Base-by-base conservation (phyloP, 2,329 filamentous ascomycete species). In the Fusarium caatingaense region DNA sequence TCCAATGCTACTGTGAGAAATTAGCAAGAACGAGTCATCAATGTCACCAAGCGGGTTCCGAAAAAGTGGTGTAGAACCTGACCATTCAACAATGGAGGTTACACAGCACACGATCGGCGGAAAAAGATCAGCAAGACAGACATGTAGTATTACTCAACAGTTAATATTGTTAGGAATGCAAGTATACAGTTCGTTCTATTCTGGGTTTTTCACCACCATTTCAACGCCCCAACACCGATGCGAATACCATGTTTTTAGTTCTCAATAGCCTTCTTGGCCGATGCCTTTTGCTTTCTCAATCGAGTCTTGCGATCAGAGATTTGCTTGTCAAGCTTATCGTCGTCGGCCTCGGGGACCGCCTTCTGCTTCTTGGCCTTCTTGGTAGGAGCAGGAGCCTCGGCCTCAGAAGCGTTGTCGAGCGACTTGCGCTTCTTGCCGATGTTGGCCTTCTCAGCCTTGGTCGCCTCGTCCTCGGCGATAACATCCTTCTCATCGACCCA, bases 401-500 rank as follows among this genome's bases (percentile, higher is more conserved):
- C 75, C 77, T 83, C 84, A 74, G 84, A 84, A 28, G 64, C 67
- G 47, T 72, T 76, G 21, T 76, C 76, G 55, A 85, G 74, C 3
- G 84, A 82, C 82, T 89, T 89, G 71, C 87, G 83, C 83, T 88
- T 88, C 87, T 92, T 93, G 75, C 87, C 87, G 37, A 89, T 81
- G 76, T 89, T 89, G 72, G 87, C 80, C 81, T 86, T 87, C 67
- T 85, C 77, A 12, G 83, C 82, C 79, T 84, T 84, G 73, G 83
- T 76, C 72, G 85, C 85, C 62, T 85, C 82, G 40, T 86, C 83
- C 69, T 86, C 83, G 37, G 96, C 83, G 9, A 97, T 89, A 76
- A 91, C 88, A 67, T 93, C 90, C 66, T 89, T 86, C 64, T 91
- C 88, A 71, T 96, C 92, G 18, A 91, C 81, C 94, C 96, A 99